Evolutionary conservation across 805 yeast genomes (phyloP).

Genomic region (Metschnikowia gelsemii): DNA sequence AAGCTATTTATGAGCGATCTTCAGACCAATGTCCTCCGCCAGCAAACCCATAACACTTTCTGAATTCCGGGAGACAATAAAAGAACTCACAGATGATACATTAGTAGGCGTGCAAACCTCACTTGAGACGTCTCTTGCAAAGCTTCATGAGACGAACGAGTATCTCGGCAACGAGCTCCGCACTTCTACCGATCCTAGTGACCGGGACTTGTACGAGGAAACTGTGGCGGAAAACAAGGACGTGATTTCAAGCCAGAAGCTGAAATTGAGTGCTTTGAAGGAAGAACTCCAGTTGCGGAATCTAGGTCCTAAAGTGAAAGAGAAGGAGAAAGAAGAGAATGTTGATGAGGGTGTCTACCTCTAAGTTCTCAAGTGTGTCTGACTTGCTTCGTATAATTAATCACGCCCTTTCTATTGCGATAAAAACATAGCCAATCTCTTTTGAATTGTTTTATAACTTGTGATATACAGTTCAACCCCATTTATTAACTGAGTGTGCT

Average conservation of each 20-base stretch:
- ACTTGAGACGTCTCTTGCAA: conserved; percentile 31
- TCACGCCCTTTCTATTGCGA: no score
- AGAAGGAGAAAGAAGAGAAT: background rate
- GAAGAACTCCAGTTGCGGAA: conserved; percentile 49
- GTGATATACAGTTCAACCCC: no score
- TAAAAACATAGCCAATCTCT: no score
- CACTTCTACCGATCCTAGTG: conserved; percentile 33
- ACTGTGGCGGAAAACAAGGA: conserved; percentile 54
- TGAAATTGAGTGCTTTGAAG: conserved; percentile 45
- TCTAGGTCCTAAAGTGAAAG: conserved; percentile 5
- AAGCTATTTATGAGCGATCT: no score
- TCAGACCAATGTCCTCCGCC: conserved; percentile 25
- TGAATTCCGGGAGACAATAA: conserved; percentile 53
- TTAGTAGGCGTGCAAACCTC: conserved; percentile 17
- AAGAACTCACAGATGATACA: conserved; percentile 49
- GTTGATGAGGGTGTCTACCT: conserved; percentile 12
- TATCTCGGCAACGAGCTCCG: conserved; percentile 45
- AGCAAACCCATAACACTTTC: conserved; percentile 27
- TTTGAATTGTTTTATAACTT: no score
- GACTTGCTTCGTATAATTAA: no score
- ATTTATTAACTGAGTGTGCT: no score
- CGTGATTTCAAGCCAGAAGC: conserved; percentile 52
- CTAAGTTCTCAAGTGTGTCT: no score
- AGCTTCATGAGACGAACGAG: conserved; percentile 50
- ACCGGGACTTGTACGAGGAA: conserved; percentile 51